Evolutionary conservation across 139 green algal genomes (phyloP).

Genomic region (Chlamydomonas sp.): DNA sequence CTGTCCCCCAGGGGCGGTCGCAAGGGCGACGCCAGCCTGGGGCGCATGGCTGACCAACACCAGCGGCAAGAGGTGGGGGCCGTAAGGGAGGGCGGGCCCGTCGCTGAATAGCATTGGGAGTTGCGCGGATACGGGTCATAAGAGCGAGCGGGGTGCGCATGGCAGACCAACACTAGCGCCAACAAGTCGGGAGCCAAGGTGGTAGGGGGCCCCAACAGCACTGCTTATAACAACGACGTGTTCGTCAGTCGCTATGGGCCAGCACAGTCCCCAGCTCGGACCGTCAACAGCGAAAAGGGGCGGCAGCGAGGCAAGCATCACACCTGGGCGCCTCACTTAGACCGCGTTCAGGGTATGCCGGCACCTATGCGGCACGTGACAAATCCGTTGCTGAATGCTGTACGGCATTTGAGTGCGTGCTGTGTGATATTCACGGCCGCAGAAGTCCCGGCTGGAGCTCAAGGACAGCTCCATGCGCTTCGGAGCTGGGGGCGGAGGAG

Average conservation of each 20-base stretch:
- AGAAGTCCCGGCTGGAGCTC: constrained; percentile 45
- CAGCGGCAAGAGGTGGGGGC: constrained; percentile 14
- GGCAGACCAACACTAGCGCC: constrained; percentile 39
- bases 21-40: constrained; percentile 45
- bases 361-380: no score
- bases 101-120: no score
- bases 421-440: constrained; percentile 19
- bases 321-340: no score
- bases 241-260: no score
- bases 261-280: no score
- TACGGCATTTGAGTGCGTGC: constrained; percentile 3
- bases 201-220: no score
- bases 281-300: no score
- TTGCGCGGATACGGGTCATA: no score
- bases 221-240: no score
- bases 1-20: constrained; percentile 28
- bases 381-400: not conserved
- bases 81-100: not conserved
- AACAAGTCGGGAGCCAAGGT: not conserved
- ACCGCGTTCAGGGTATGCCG: no score
- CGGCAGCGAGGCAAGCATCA: no score
- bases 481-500: not conserved
- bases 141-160: constrained; percentile 32
- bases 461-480: not conserved
- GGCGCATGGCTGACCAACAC: constrained; percentile 48